Evolutionary conservation across 2,329 filamentous ascomycete species (phyloP).

Genomic region (Colletotrichum spinosum): DNA sequence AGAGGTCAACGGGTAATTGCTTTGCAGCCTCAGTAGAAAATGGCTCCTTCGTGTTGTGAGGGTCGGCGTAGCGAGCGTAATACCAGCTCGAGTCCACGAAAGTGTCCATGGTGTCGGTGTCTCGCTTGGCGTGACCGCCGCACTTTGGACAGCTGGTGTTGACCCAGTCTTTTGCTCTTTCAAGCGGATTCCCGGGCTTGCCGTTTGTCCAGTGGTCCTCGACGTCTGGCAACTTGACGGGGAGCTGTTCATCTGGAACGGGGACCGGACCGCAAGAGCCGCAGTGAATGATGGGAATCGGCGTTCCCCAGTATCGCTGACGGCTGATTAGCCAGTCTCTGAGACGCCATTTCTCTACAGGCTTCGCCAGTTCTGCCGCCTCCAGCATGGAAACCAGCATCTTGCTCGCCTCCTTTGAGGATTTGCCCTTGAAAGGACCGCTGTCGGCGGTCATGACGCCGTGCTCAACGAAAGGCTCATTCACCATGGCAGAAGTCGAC

Average conservation of each 20-base stretch:
- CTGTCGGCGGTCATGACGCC: constrained; percentile 77
- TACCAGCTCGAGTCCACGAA: constrained; percentile 98
- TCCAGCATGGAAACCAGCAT: constrained; percentile 70
- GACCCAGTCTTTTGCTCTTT: constrained; percentile 77
- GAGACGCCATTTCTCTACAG: constrained; percentile 81
- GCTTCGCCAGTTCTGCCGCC: constrained; percentile 67
- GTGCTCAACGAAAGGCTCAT: constrained; percentile 71
- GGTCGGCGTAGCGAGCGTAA: constrained; percentile 82
- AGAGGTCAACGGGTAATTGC: constrained; percentile 83
- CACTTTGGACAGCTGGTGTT: constrained; percentile 83
- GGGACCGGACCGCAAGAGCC: constrained; percentile 80
- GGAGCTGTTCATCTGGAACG: constrained; percentile 80
- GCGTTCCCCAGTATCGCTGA: constrained; percentile 93
- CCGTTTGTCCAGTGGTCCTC: constrained; percentile 75
- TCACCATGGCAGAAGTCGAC: constrained; percentile 54
- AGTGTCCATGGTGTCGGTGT: constrained; percentile 96
- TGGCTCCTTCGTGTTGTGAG: constrained; percentile 70
- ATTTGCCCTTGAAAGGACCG: constrained; percentile 72
- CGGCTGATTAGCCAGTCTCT: constrained; percentile 92
- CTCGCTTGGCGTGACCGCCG: constrained; percentile 75
- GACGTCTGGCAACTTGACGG: constrained; percentile 79
- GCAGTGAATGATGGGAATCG: constrained; percentile 91
- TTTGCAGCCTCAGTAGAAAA: constrained; percentile 71
- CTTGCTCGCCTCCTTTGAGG: constrained; percentile 71
- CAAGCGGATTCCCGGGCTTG: constrained; percentile 81